Evolutionary conservation across 345 rosid species (phyloP).

Genomic region (Eutrema yunnanense): DNA sequence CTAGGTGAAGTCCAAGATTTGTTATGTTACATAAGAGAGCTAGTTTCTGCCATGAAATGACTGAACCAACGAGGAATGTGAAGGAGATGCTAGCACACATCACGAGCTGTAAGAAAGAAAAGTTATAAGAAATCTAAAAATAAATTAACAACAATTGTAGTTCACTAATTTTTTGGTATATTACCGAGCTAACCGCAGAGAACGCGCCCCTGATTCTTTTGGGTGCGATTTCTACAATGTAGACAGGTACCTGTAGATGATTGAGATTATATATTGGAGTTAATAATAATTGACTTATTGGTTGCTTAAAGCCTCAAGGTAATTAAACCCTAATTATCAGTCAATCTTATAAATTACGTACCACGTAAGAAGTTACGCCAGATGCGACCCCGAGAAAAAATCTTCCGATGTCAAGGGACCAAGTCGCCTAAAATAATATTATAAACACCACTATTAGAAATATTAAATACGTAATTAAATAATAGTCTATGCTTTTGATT

Average conservation of each 20-base stretch:
- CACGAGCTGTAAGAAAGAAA: conserved; percentile 42
- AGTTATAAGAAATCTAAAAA: not conserved
- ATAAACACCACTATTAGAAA: not conserved
- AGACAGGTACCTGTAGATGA: conserved; percentile 53
- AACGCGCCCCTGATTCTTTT: conserved; percentile 66
- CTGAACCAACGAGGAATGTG: conserved; percentile 65
- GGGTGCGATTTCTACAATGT: conserved; percentile 85
- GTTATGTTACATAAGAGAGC: conserved; percentile 60
- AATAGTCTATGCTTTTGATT: not conserved
- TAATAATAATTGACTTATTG: not conserved
- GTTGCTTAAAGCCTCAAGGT: not conserved
- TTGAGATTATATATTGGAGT: not conserved
- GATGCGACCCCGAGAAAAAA: conserved; percentile 64
- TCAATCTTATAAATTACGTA: conserved; percentile 23
- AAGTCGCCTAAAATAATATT: conserved; percentile 36
- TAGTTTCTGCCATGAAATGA: conserved; percentile 55
- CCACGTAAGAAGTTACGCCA: conserved; percentile 79
- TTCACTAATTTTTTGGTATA: not conserved
- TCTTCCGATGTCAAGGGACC: conserved; percentile 68
- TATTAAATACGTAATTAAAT: not conserved
- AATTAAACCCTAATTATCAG: not conserved
- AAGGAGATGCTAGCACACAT: conserved; percentile 62
- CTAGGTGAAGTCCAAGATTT: not conserved
- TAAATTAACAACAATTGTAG: not conserved
- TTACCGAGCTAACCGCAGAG: conserved; percentile 48